These are phyloP conservation scores for Phaeotremella fagi DNA, from an alignment of 768 basidiomycete species.

Conservation along the genomic window DNA sequence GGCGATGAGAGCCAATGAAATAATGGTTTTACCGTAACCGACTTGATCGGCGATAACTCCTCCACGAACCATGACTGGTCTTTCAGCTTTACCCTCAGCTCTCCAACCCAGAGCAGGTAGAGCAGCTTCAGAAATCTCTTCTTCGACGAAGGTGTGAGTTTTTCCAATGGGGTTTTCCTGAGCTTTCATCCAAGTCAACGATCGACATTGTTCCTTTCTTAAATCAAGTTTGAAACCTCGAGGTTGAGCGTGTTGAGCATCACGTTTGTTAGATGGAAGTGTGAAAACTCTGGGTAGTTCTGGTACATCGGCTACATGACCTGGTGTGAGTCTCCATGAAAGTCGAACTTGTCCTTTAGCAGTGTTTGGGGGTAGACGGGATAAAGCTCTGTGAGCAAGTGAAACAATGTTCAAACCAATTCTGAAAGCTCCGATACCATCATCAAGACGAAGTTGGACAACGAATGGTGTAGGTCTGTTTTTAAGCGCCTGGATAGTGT, in stretches of 20 bases:
- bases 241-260: conserved; percentile 68
- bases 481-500: conserved; percentile 61
- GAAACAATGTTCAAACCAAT: conserved; percentile 85
- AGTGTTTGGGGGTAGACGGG: conserved; percentile 64
- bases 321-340: conserved; percentile 65
- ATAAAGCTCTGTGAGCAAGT: conserved; percentile 76
- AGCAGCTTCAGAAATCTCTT: conserved; percentile 88
- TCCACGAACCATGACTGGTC: conserved; percentile 70
- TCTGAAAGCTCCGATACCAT: conserved; percentile 64
- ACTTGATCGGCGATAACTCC: conserved; percentile 95
- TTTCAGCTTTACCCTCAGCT: conserved; percentile 82
- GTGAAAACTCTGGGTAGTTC: conserved; percentile 60
- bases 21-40: conserved; percentile 95
- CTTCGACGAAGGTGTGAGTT: conserved; percentile 69
- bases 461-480: conserved; percentile 78
- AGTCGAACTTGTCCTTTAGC: conserved; percentile 54
- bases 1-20: conserved; percentile 82
- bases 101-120: conserved; percentile 84
- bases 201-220: conserved; percentile 80
- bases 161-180: conserved; percentile 64
- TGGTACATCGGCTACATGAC: conserved; percentile 37
- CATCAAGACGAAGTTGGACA: conserved; percentile 62
- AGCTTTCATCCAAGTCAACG: conserved; percentile 83
- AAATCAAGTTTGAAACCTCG: conserved; percentile 70
- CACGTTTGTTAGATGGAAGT: conserved; percentile 65